Base-by-base conservation (phyloP, 352 stramenopile genomes). In the Globisporangium mamillatum region DNA sequence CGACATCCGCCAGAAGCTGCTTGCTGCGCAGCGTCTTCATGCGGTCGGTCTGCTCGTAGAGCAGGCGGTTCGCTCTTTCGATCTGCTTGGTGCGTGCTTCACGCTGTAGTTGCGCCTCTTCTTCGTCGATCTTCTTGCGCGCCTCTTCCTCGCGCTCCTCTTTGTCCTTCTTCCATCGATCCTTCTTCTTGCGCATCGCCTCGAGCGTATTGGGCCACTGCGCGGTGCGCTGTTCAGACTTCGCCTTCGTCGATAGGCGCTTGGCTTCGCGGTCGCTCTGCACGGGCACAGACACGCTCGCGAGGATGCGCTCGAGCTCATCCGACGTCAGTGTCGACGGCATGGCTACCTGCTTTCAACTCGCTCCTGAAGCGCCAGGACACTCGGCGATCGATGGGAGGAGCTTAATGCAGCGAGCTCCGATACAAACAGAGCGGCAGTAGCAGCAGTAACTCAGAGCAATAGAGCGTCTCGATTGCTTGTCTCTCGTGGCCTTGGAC, bases 151-250 rank as follows among this genome's bases (percentile, higher is more conserved):
- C 83, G 36, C 82, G 75, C 14, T 97, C 89, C 54, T 96, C 86
- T 32, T 91, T 90, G 74, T 97, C 88, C 53, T 92, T 97, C 73
- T 95, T 97, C 84, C 88, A 95, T 5, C 88, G 82, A 63, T 97
- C 90, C 60, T 97, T 97, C 73, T 97, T 96, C 71, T 83, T 78
- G 9, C 92, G 84, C 76, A 87, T 92, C 7, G 93, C 93, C 58
- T 97, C 90, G 36, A 98, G 71, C 12, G 93, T 98, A 77, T 98
- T 97, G 27, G 92, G 92, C 93, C 93, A 98, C 61, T 87, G 79
- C 18, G 81, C 79, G 27, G 94, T 92, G 34, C 90, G 79, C 46
- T 94, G 76, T 63, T 95, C 82, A 2, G 84, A 97, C 60, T 95
- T 84, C 18, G 80, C 69, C 66, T 95, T 95, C 4, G 92, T 82